phyloP scores from a whole-genome alignment of 306 rosid genomes.

The Pterocarpus macrocarpus region DNA sequence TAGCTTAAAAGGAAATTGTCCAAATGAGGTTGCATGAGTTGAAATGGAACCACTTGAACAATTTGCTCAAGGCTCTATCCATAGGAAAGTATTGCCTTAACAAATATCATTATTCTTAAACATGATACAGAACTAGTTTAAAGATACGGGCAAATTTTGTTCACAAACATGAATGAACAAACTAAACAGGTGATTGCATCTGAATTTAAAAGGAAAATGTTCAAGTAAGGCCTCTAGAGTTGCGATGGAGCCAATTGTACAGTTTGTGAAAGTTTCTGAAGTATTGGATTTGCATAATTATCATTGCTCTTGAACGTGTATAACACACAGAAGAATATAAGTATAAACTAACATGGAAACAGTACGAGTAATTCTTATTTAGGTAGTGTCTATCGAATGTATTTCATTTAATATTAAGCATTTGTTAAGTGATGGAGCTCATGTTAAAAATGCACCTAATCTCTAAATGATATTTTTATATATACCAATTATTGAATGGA shows the following conservation, averaged over 20 bases:
- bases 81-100: neutral
- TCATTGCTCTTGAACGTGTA: neutral
- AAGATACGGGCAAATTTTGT: neutral
- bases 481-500: too few species aligned
- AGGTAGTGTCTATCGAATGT: neutral
- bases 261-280: neutral
- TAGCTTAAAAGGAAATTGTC: neutral
- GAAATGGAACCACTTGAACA: neutral
- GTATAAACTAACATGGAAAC: too few species aligned
- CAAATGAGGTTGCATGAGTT: neutral
- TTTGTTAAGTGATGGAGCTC: neutral
- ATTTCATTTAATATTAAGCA: too few species aligned
- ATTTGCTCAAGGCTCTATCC: neutral
- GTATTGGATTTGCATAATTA: neutral
- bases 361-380: too few species aligned
- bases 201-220: slow-evolving; percentile 7
- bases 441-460: too few species aligned
- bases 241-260: neutral
- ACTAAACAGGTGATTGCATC: neutral
- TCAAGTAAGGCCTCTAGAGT: neutral
- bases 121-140: neutral
- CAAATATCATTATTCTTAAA: neutral
- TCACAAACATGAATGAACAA: neutral
- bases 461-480: too few species aligned
- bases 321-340: neutral